A percentile compares a stretch with the other conserved stretches of the same genome.
Evolutionary conservation across 305 asterid species (phyloP).

Genomic region (Petunia hybrid): DNA sequence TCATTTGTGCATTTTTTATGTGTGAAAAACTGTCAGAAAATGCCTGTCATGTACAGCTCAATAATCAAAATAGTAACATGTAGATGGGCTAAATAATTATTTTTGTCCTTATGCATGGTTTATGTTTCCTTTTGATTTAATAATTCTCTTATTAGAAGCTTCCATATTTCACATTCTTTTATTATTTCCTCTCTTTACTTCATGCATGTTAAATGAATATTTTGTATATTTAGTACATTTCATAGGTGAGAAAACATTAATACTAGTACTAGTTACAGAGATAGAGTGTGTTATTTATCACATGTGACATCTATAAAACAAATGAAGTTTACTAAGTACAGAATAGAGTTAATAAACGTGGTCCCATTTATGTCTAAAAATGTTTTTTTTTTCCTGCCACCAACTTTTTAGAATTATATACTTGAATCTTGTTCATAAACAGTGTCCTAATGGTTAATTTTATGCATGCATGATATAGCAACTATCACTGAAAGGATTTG

Average conservation of each 20-base stretch:
- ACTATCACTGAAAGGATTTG: conserved; percentile 93
- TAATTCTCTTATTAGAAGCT: not conserved
- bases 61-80: not conserved
- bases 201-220: not conserved
- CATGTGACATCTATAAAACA: not conserved
- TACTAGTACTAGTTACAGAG: too few relatives aligned
- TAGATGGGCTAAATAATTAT: not conserved
- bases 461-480: conserved; percentile 59
- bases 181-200: too few relatives aligned
- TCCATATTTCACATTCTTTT: not conserved
- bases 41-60: conserved; percentile 21
- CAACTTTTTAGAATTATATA: not conserved
- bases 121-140: not conserved
- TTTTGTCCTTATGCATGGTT: conserved; percentile 13
- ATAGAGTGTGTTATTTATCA: not conserved
- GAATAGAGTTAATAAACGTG: not conserved
- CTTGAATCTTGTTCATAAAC: not conserved
- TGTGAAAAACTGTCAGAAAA: conserved; percentile 26
- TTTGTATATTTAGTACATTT: not conserved
- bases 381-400: not conserved
- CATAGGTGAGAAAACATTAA: not conserved
- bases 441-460: conserved; percentile 12
- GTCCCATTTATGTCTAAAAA: not conserved
- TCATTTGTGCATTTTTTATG: conserved; percentile 15
- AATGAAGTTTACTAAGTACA: not conserved